Conservation (phyloP, 768 basidiomycete genomes). For the Lactarius sp. region DNA sequence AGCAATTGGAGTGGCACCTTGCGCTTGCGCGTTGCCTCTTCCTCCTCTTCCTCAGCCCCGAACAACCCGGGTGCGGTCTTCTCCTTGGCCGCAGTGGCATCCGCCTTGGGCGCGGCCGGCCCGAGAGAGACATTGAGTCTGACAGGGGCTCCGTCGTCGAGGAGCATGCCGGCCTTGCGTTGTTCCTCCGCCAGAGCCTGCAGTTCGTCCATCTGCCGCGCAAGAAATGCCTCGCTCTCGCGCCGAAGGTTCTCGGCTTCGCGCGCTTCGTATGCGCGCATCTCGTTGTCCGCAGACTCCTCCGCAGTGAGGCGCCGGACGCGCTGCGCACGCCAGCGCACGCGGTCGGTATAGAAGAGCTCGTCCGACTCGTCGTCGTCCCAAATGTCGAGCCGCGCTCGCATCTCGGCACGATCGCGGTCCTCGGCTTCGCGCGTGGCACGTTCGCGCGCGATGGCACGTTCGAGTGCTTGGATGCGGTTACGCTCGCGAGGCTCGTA, state of each 20-base stretch:
- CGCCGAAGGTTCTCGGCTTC: constrained; percentile 82
- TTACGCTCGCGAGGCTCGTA: constrained; percentile 87
- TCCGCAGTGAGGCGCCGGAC: constrained; percentile 68
- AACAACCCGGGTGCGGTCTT: constrained; percentile 56
- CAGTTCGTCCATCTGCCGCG: constrained; percentile 94
- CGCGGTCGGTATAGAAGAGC: constrained; percentile 85
- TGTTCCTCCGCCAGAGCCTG: constrained; percentile 88
- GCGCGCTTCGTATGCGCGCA: constrained; percentile 74
- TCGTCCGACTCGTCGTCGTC: constrained; percentile 94
- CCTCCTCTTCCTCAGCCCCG: constrained; percentile 85
- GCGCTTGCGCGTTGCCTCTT: constrained; percentile 68
- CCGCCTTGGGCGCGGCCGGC: constrained; percentile 35
- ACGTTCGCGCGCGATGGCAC: constrained; percentile 67
- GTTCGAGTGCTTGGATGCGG: constrained; percentile 71
- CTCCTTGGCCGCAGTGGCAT: constrained; percentile 40
- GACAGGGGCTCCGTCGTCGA: constrained; percentile 90
- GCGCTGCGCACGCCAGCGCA: constrained; percentile 81
- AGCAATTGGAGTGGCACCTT: constrained; percentile 86
- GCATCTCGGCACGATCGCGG: constrained; percentile 74
- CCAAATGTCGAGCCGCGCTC: constrained; percentile 78
- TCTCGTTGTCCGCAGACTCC: constrained; percentile 78
- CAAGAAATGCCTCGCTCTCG: constrained; percentile 92
- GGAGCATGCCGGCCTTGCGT: constrained; percentile 80
- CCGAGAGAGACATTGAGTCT: constrained; percentile 75
- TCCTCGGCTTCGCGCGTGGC: constrained; percentile 73